These are phyloP conservation scores for Hibiscus tridactylites DNA, from an alignment of 345 rosid genomes.

Conservation along the genomic window DNA sequence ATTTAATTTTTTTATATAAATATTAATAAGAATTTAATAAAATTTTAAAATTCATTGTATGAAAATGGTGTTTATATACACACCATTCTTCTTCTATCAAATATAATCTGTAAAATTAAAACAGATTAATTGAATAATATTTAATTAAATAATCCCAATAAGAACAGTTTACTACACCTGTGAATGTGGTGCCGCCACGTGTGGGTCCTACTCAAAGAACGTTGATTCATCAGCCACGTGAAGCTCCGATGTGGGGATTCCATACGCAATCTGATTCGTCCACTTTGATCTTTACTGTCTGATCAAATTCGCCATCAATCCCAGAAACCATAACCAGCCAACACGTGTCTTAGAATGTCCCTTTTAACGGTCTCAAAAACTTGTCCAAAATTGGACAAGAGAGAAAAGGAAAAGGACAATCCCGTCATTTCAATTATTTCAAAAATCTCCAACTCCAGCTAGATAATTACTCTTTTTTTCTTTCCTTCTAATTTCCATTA, in stretches of 20 bases:
- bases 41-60: too few relatives aligned
- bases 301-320: neutral
- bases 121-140: neutral
- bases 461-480: neutral
- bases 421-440: neutral
- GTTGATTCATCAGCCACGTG: neutral
- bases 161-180: neutral
- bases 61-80: too few relatives aligned
- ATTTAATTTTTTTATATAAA: too few relatives aligned
- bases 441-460: conserved; percentile 10
- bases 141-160: neutral
- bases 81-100: too few relatives aligned
- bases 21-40: too few relatives aligned
- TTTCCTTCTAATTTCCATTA: too few relatives aligned
- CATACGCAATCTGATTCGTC: neutral
- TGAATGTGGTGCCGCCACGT: neutral
- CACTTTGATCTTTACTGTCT: neutral
- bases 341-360: neutral
- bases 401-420: neutral
- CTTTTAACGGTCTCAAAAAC: neutral
- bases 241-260: neutral
- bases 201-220: neutral
- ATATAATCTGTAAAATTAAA: neutral
- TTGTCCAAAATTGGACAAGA: neutral
- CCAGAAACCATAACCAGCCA: neutral